A percentile compares a stretch with the other conserved stretches of the same genome.
Conservation (phyloP, 2,329 filamentous ascomycete genomes). For the Fonsecaea pugnacius region DNA sequence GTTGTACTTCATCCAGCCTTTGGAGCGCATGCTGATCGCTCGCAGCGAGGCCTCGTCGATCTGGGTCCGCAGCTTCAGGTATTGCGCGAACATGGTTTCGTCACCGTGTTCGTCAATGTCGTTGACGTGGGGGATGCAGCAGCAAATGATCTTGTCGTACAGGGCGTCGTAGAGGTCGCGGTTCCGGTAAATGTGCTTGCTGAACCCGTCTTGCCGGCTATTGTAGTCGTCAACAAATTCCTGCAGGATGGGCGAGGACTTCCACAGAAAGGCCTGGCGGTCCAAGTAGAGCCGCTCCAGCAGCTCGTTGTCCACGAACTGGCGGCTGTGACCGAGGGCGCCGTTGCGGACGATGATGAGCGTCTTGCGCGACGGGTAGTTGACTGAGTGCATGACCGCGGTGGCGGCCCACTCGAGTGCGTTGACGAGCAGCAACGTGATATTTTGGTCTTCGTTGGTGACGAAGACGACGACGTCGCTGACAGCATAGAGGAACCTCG, state of each 20-base stretch:
- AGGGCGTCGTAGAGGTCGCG: slow-evolving; percentile 17
- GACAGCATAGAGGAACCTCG: slow-evolving; percentile 11
- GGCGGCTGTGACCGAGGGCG: slow-evolving; percentile 6
- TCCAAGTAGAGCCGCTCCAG: slow-evolving; percentile 10
- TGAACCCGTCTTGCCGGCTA: slow-evolving; percentile 9
- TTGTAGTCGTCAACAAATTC: slow-evolving; percentile 15
- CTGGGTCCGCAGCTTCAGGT: slow-evolving; percentile 8
- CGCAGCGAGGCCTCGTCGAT: slow-evolving; percentile 12
- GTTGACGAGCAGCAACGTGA: slow-evolving; percentile 9
- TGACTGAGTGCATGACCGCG: slow-evolving; percentile 13
- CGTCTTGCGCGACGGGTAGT: slow-evolving; percentile 20
- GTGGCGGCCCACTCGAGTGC: slow-evolving; percentile 17
- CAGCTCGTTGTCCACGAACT: slow-evolving; percentile 3
- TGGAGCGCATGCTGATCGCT: slow-evolving; percentile 9
- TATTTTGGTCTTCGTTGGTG: slow-evolving; percentile 19
- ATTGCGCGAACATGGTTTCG: slow-evolving; percentile 11
- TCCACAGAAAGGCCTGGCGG: slow-evolving; percentile 11
- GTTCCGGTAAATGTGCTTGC: slow-evolving; percentile 14
- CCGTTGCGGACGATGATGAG: slow-evolving; percentile 17
- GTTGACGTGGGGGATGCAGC: slow-evolving; percentile 10
- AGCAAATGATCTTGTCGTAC: slow-evolving; percentile 7
- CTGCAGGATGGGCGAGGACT: slow-evolving; percentile 6
- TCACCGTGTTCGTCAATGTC: slow-evolving; percentile 11
- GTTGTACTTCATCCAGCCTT: slow-evolving; percentile 16
- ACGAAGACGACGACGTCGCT: slow-evolving; percentile 19